A percentile compares a stretch with the other conserved stretches of the same genome.
These are phyloP conservation scores for Poronia punctata DNA, from an alignment of 495 filamentous ascomycete genomes.

Conservation along the genomic window DNA sequence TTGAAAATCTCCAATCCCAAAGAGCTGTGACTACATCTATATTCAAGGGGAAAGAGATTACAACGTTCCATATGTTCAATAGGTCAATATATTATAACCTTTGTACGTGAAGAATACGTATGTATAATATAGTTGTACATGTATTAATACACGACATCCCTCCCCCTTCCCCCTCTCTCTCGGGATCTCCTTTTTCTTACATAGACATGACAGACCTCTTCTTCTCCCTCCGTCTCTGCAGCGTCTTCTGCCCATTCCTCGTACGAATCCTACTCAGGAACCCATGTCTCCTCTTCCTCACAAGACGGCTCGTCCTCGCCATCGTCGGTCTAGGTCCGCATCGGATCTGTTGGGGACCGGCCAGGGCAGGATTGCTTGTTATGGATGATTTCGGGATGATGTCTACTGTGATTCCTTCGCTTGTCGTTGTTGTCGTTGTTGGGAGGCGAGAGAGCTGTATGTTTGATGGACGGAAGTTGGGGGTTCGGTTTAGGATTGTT, in stretches of 20 bases:
- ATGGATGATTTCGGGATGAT: slow-evolving; percentile 31
- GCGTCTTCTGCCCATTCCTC: slow-evolving; percentile 31
- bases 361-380: slow-evolving; percentile 34
- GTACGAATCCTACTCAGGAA: slow-evolving; percentile 36
- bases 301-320: slow-evolving; percentile 32
- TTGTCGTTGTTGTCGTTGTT: slow-evolving; percentile 6
- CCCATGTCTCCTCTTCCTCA: slow-evolving; percentile 42
- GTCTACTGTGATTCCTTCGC: slow-evolving; percentile 18
- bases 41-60: no score
- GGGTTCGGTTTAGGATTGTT: slow-evolving; percentile 16
- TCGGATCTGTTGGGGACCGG: slow-evolving; percentile 31
- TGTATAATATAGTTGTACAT: no score
- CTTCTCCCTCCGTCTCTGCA: slow-evolving; percentile 32
- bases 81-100: no score
- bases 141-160: no score
- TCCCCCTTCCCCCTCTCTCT: background rate
- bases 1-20: no score
- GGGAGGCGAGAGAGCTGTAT: slow-evolving; percentile 11
- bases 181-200: slow-evolving; percentile 5
- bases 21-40: no score
- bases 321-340: slow-evolving; percentile 41
- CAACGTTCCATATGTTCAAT: background rate
- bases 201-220: slow-evolving; percentile 30
- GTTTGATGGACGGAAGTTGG: slow-evolving; percentile 23
- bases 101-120: no score